phyloP scores from a whole-genome alignment of 2,329 filamentous ascomycete genomes.

The Mycosphaerella sp. region DNA sequence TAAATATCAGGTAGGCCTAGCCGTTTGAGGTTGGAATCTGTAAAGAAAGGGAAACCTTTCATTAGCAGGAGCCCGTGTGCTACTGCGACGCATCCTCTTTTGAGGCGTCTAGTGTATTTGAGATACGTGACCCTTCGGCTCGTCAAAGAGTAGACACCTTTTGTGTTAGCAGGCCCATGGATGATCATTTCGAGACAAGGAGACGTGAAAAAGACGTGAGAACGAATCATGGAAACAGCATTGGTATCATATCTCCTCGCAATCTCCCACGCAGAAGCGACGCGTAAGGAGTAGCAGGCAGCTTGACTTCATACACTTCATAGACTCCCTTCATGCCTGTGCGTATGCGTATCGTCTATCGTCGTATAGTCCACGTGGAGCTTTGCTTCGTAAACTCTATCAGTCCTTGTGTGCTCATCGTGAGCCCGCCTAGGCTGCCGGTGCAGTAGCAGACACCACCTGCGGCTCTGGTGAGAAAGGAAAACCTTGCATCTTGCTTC shows the following conservation, averaged over 20 bases:
- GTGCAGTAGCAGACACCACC: not conserved
- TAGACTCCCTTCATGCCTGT: not conserved
- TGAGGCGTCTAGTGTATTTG: no score
- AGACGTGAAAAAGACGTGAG: no score
- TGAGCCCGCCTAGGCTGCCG: conserved; percentile 1
- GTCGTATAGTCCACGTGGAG: conserved; percentile 1
- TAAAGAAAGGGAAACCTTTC: no score
- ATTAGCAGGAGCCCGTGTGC: no score
- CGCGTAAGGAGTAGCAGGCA: no score
- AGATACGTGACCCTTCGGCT: no score
- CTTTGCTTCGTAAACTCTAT: conserved; percentile 1
- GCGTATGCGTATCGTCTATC: conserved; percentile 1
- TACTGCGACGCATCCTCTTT: no score
- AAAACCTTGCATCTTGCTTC: conserved; percentile 7
- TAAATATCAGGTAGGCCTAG: no score
- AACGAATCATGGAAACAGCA: not conserved
- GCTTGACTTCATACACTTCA: not conserved
- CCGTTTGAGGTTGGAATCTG: no score
- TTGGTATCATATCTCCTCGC: not conserved
- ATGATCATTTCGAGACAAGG: no score
- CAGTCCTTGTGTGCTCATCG: not conserved
- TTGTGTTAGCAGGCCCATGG: no score
- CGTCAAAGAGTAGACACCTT: no score
- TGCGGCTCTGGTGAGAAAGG: conserved; percentile 3
- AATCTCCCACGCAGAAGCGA: not conserved